These are phyloP conservation scores for Kandelia obovata DNA, from an alignment of 345 rosid genomes.

Conservation along the genomic window DNA sequence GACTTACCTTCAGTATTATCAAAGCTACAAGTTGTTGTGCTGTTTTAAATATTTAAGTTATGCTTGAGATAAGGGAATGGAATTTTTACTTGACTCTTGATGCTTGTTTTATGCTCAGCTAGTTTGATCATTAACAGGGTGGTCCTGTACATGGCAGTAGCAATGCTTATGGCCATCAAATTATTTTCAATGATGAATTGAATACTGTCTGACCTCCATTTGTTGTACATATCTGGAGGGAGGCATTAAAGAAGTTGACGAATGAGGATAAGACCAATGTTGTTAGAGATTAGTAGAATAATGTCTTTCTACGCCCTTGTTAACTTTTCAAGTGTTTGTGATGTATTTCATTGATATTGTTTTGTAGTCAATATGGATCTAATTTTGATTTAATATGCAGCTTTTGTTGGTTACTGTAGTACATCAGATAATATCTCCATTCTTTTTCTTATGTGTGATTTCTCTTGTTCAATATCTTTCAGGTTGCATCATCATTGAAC, in stretches of 20 bases:
- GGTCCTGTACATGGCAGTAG: too few species aligned
- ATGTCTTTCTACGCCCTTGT: too few species aligned
- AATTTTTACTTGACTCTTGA: background rate
- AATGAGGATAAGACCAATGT: too few species aligned
- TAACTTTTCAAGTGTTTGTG: too few species aligned
- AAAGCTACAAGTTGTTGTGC: background rate
- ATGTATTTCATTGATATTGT: too few species aligned
- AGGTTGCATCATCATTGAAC: constrained; percentile 86
- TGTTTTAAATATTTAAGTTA: background rate
- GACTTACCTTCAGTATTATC: constrained; percentile 20
- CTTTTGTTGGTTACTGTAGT: background rate
- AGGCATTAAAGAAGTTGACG: too few species aligned
- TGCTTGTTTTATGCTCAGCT: background rate
- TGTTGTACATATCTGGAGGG: too few species aligned
- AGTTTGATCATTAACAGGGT: background rate
- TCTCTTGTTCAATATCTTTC: constrained; percentile 21
- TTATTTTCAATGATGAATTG: too few species aligned
- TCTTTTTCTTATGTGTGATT: background rate
- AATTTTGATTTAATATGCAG: background rate
- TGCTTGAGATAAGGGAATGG: background rate
- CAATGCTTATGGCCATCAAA: too few species aligned
- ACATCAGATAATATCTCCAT: background rate
- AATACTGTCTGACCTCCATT: too few species aligned
- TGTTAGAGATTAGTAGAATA: too few species aligned
- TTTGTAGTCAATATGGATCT: too few species aligned